These are phyloP conservation scores for Suillus plorans DNA, from an alignment of 768 basidiomycete genomes.

Conservation along the genomic window DNA sequence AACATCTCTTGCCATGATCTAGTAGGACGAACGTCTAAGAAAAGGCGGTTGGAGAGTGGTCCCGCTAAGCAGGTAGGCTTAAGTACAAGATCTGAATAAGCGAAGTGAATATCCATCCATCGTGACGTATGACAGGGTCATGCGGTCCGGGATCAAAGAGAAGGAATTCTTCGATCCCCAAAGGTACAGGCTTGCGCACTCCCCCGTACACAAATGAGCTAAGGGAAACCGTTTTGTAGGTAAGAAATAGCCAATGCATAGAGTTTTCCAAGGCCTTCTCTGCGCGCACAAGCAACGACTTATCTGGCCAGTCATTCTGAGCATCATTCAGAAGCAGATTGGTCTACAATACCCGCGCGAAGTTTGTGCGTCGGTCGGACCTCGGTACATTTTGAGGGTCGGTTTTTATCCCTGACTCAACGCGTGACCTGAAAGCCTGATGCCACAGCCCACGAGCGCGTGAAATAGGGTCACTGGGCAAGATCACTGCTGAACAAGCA, in stretches of 20 bases:
- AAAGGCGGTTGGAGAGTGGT: background rate
- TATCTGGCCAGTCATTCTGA: background rate
- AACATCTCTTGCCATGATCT: conserved; percentile 39
- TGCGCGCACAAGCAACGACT: background rate
- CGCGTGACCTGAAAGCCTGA: background rate
- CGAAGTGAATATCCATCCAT: conserved; percentile 8
- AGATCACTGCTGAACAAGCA: background rate
- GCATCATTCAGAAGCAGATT: background rate
- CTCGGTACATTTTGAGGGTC: background rate
- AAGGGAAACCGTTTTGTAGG: background rate
- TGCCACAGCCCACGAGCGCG: background rate
- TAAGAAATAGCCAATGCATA: background rate
- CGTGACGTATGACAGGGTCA: conserved; percentile 14
- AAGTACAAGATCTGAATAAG: conserved; percentile 10
- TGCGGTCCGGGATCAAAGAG: conserved; percentile 10
- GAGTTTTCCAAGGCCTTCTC: background rate
- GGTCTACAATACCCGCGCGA: background rate
- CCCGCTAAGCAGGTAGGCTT: conserved; percentile 1
- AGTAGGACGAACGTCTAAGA: background rate
- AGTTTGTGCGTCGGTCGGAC: background rate
- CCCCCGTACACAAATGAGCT: too few relatives aligned
- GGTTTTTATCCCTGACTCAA: background rate
- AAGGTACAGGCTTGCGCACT: background rate
- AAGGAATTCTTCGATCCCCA: background rate
- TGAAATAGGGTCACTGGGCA: background rate